These are phyloP conservation scores for Suaeda aralocaspica DNA, from an alignment of 148 eudicot species.

Conservation along the genomic window DNA sequence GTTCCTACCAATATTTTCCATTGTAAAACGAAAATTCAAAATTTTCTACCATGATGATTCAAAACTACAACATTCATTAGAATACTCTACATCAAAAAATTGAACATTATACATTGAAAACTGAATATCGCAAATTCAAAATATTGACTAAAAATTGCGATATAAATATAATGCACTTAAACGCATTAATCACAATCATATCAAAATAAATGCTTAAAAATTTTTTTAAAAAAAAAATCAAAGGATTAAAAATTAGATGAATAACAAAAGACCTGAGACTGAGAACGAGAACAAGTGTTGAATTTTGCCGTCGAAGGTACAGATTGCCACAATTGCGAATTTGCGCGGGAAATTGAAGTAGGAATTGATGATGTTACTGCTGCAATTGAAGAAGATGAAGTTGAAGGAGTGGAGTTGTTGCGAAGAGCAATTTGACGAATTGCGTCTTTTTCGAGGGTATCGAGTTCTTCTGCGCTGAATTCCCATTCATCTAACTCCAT, in stretches of 20 bases:
- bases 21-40: too few relatives aligned
- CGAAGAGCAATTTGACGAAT: slow-evolving; percentile 65
- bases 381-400: slow-evolving; percentile 10
- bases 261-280: not conserved
- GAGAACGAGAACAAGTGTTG: not conserved
- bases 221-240: not conserved
- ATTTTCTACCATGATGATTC: too few relatives aligned
- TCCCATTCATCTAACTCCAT: slow-evolving; percentile 48
- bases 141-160: too few relatives aligned
- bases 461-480: slow-evolving; percentile 64
- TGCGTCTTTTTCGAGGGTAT: slow-evolving; percentile 70
- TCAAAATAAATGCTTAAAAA: not conserved
- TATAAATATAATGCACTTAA: too few relatives aligned
- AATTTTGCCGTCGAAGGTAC: not conserved
- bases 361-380: not conserved
- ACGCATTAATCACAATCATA: too few relatives aligned
- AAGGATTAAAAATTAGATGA: not conserved
- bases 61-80: too few relatives aligned
- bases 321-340: not conserved
- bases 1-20: too few relatives aligned
- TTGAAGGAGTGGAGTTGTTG: slow-evolving; percentile 31
- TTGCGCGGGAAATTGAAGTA: not conserved
- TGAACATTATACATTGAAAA: too few relatives aligned
- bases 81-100: too few relatives aligned
- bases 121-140: too few relatives aligned